phyloP scores from a whole-genome alignment of 2,329 filamentous ascomycete genomes.

The Fusarium sarcochroum region DNA sequence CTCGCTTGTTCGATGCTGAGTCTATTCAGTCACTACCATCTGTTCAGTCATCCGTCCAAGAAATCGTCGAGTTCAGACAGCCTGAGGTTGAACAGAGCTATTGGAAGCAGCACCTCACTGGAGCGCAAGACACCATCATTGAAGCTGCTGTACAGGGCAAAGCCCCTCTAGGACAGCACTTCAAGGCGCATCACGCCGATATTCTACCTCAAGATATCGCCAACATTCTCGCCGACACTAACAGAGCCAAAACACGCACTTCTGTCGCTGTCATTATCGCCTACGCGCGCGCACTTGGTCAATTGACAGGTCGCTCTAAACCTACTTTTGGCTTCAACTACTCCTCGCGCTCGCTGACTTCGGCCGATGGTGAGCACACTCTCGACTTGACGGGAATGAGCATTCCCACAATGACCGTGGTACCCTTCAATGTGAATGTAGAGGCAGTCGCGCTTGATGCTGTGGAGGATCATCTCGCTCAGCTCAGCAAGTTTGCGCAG shows the following conservation, averaged over 20 bases:
- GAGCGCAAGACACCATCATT: conserved; percentile 8
- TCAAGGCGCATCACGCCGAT: background rate
- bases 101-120: conserved; percentile 4
- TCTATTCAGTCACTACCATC: background rate
- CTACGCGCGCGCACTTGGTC: conserved; percentile 6
- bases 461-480: conserved; percentile 19
- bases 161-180: background rate
- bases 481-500: conserved; percentile 15
- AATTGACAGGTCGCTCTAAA: background rate
- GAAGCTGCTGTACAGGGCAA: accelerated
- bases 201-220: accelerated
- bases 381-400: conserved; percentile 13
- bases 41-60: background rate
- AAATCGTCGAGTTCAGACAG: background rate
- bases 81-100: background rate
- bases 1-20: background rate
- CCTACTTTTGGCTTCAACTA: conserved; percentile 29
- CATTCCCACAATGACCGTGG: conserved; percentile 15
- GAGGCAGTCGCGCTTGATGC: background rate
- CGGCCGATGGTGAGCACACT: background rate
- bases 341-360: conserved; percentile 22
- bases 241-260: background rate
- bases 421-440: conserved; percentile 6
- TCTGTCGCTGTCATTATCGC: conserved; percentile 6
- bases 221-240: background rate